Percentiles rank a stretch among this genome's conserved stretches.
Conservation (phyloP, 73 alveolate species). For the Symbiodinium pilosum region DNA sequence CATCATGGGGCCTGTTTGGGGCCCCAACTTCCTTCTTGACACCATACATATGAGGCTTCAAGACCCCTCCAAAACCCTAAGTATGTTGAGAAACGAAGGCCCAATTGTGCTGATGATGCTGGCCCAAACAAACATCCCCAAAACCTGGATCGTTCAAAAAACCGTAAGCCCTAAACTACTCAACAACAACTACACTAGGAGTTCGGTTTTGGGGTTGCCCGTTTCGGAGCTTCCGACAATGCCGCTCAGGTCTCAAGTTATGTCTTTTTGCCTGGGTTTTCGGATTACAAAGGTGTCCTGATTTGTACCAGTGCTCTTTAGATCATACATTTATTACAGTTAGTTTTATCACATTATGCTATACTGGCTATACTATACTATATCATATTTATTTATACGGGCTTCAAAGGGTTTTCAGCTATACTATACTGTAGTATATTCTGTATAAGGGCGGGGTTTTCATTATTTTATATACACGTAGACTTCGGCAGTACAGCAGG, state of each 20-base stretch:
- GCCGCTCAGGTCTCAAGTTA: neutral
- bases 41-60: no score
- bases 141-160: no score
- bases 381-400: neutral
- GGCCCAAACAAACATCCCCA: no score
- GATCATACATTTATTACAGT: no score
- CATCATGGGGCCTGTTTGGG: no score
- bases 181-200: neutral
- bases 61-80: no score
- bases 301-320: neutral
- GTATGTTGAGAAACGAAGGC: no score
- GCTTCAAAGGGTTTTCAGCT: neutral
- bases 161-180: no score
- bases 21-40: no score
- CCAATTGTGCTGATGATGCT: no score
- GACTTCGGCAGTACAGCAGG: neutral
- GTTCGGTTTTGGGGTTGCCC: neutral
- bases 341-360: neutral
- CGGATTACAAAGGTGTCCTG: neutral
- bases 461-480: neutral
- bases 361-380: no score
- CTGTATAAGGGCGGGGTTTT: neutral
- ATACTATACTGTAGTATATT: no score
- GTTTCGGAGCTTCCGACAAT: neutral
- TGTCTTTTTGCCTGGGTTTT: neutral